Conservation (phyloP, 371 early-diverging fungal genomes). For the Rhizopus delemar region DNA sequence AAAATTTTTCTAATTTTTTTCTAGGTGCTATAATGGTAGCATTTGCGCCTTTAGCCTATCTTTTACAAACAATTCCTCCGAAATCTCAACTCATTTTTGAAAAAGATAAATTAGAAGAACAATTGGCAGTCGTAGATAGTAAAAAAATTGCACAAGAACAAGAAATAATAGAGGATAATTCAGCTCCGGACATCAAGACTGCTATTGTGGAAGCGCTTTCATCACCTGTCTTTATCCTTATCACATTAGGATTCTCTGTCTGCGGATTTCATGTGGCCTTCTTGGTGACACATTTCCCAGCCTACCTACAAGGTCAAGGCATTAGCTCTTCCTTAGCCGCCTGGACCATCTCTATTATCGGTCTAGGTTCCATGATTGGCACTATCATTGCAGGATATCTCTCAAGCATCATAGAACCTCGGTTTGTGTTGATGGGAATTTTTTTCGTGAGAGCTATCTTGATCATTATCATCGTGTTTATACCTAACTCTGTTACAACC, state of each 20-base stretch:
- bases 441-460: conserved; percentile 25
- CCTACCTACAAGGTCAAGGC: conserved; percentile 36
- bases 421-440: conserved; percentile 26
- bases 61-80: conserved; percentile 24
- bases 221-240: conserved; percentile 27
- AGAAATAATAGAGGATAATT: conserved; percentile 12
- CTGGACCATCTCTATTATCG: conserved; percentile 40
- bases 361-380: conserved; percentile 35
- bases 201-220: conserved; percentile 31
- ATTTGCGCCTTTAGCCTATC: conserved; percentile 21
- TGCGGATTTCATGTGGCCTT: conserved; percentile 43
- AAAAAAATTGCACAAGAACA: not conserved
- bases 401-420: conserved; percentile 22
- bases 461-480: conserved; percentile 26
- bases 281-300: conserved; percentile 38
- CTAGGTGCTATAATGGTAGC: conserved; percentile 20
- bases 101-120: too few relatives aligned
- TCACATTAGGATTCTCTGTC: conserved; percentile 31
- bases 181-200: conserved; percentile 15
- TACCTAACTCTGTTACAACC: conserved; percentile 26
- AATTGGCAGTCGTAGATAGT: not conserved
- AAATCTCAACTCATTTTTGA: not conserved
- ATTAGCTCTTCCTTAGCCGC: conserved; percentile 30
- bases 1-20: too few relatives aligned
- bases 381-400: conserved; percentile 28